Evolutionary conservation across 345 rosid genomes (phyloP), one percentile per base, ranked within the genome.

Genomic region (Salix exigua): DNA sequence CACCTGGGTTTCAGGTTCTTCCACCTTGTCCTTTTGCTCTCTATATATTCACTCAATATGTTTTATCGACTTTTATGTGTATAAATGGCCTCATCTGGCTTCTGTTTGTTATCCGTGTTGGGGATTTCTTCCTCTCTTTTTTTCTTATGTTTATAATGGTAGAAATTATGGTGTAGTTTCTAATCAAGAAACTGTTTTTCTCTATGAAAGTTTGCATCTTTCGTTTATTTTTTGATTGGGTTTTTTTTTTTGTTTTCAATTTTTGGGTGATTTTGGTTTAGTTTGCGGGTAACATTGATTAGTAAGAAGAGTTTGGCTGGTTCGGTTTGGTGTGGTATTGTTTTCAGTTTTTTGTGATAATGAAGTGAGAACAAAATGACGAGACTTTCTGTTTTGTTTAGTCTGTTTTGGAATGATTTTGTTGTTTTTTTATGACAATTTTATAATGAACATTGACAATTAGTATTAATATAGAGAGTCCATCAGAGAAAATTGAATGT

Each of bases 1-100:
- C 80, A 35, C 19, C 80, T 10, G 26, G 40, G 33, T 63, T 63
- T 35, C 70, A 77, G 75, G 80, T 71, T 18, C n/a, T 65, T 21
- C 23, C 14, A 13, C 16, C 7, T 4, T 55, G 7, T 18, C 28
- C 35, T 6, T 67, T 19, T 40, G 4, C 28, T 33, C 35, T 33
- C 35, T 0, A 4, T 33, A 33, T 33, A 33, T 33, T 33, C 35
- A 33, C 35, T 4, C 35, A 33, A 33, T 33, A 33, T 33, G 35
- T 26, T 31, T 44, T 4, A 68, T 9, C 61, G 21, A 55, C 61
- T 55, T 21, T 7, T 55, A 55, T 55, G 23, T 53, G 61, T 55
- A 55, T 55, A 19, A 4, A 55, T 55, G 26, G 23, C 8, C 61
- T 55, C 61, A 55, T 58, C 28, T 68, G 25, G 2, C 28, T 37